These are phyloP conservation scores for Solanum clarkiae DNA, from an alignment of 257 asterid species.

Conservation along the genomic window DNA sequence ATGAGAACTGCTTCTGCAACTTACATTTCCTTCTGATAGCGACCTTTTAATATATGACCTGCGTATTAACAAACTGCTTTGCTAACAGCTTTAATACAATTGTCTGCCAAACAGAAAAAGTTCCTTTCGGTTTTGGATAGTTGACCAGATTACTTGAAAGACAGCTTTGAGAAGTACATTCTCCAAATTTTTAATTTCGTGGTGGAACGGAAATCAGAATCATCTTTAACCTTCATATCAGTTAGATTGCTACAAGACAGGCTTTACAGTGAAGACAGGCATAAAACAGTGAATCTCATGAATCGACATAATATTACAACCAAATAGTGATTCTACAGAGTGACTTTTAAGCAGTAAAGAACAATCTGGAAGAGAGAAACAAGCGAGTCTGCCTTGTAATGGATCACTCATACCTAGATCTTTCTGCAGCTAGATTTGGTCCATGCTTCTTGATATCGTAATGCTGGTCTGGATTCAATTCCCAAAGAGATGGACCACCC, in stretches of 20 bases:
- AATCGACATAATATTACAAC: not conserved
- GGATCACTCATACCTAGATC: constrained; percentile 36
- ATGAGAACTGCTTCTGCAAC: constrained; percentile 33
- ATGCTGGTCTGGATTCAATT: constrained; percentile 76
- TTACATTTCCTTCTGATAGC: constrained; percentile 83
- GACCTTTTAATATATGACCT: constrained; percentile 75
- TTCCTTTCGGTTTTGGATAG: not conserved
- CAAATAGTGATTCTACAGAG: not conserved
- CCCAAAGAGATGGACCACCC: constrained; percentile 80
- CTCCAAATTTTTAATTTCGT: not conserved
- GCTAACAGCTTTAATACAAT: constrained; percentile 1
- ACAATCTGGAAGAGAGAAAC: not conserved
- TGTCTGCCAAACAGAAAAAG: not conserved
- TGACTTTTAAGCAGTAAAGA: not conserved
- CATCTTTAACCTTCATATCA: not conserved
- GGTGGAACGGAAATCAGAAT: not conserved
- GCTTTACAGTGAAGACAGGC: not conserved
- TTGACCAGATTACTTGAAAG: not conserved
- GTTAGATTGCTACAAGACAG: not conserved
- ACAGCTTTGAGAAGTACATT: not conserved
- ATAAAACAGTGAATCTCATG: not conserved
- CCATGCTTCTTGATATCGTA: constrained; percentile 46
- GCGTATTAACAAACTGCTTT: constrained; percentile 5
- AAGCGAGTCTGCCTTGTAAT: not conserved
- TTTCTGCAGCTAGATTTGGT: constrained; percentile 22